Conservation (phyloP, 257 asterid species). For the Solanum piurae region DNA sequence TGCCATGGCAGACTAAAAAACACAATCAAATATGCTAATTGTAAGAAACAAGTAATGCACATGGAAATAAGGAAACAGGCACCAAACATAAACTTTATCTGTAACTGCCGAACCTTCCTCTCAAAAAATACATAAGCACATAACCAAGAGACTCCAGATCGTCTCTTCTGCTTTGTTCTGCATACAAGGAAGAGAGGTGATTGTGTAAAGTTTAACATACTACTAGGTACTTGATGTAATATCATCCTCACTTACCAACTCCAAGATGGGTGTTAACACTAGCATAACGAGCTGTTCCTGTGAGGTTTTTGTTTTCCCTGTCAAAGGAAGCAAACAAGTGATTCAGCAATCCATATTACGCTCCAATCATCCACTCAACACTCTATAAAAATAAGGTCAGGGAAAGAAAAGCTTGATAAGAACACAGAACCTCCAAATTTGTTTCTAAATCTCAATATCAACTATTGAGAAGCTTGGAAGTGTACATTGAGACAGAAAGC, state of each 20-base stretch:
- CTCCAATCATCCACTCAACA: background rate
- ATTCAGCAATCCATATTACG: background rate
- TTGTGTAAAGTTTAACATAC: background rate
- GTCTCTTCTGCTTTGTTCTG: conserved; percentile 98
- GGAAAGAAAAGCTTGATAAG: background rate
- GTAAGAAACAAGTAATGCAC: background rate
- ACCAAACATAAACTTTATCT: background rate
- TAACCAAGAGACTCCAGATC: conserved; percentile 95
- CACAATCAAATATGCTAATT: background rate
- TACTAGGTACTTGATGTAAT: background rate
- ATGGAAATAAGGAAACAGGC: background rate
- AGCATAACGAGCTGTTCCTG: conserved; percentile 97
- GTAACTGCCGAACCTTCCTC: too few relatives aligned
- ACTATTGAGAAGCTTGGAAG: background rate
- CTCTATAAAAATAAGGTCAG: background rate
- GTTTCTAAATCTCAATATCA: background rate
- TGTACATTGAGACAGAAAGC: background rate
- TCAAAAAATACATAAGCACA: conserved; percentile 74
- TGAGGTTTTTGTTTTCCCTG: conserved; percentile 96
- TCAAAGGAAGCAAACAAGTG: conserved; percentile 1
- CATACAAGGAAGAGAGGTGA: conserved; percentile 4
- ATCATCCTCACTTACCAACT: conserved; percentile 54
- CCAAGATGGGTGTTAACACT: conserved; percentile 98
- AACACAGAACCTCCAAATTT: background rate
- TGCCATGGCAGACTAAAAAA: conserved; percentile 90